These are phyloP conservation scores for Suillus subluteus DNA, from an alignment of 768 basidiomycete genomes.

Conservation along the genomic window DNA sequence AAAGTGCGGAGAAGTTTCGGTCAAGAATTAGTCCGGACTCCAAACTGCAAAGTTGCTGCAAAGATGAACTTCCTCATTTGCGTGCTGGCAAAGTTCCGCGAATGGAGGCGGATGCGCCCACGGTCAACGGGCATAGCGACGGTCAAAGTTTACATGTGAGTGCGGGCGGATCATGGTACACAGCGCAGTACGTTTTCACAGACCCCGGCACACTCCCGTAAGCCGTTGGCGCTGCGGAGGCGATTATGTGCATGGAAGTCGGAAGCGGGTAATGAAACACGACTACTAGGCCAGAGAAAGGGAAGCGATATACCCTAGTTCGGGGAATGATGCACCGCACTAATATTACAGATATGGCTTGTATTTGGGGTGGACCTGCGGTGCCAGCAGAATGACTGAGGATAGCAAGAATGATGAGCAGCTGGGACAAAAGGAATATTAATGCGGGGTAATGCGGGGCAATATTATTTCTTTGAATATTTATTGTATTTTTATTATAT, in stretches of 20 bases:
- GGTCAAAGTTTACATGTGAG: neutral
- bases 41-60: no score
- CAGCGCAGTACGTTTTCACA: neutral
- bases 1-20: neutral
- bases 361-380: neutral
- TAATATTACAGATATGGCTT: neutral
- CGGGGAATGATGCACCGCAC: neutral
- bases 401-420: neutral
- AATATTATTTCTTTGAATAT: neutral
- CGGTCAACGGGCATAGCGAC: conserved; percentile 5
- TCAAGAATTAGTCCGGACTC: neutral
- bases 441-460: conserved; percentile 13
- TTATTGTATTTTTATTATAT: neutral
- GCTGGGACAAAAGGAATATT: neutral
- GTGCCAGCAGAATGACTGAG: conserved; percentile 3
- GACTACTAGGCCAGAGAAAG: neutral
- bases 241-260: neutral
- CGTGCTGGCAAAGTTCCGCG: conserved; percentile 6
- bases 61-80: neutral
- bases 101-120: neutral
- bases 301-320: neutral
- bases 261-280: neutral
- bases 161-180: conserved; percentile 4
- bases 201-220: neutral
- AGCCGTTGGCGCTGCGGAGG: conserved; percentile 3